phyloP scores from a whole-genome alignment of 2,329 filamentous ascomycete species.

The Colletotrichum acutatum region DNA sequence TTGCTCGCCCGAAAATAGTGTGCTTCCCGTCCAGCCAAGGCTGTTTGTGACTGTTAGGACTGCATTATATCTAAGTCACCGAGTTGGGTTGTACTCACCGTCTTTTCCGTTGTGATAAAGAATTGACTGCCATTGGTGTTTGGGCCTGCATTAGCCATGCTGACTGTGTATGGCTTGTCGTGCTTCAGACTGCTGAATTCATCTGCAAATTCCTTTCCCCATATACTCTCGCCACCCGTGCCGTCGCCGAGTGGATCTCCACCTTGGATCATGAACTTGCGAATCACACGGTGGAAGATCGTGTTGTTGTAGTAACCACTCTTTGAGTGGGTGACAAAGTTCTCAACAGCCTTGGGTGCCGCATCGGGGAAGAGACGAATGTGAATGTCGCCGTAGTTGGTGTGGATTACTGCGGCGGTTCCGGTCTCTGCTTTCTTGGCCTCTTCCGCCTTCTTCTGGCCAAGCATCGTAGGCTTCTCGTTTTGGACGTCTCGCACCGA shows the following conservation, averaged over 20 bases:
- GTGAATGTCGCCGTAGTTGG: conserved; percentile 92
- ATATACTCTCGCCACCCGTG: conserved; percentile 90
- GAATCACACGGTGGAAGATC: conserved; percentile 96
- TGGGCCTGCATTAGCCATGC: conserved; percentile 97
- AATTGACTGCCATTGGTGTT: conserved; percentile 98
- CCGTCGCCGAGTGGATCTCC: conserved; percentile 90
- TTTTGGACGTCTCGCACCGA: conserved; percentile 92
- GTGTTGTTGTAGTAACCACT: conserved; percentile 97
- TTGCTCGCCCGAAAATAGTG: conserved; percentile 92
- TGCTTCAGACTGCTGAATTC: conserved; percentile 93
- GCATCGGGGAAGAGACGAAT: conserved; percentile 92
- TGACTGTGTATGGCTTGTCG: conserved; percentile 95
- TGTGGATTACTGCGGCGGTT: conserved; percentile 87
- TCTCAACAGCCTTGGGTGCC: conserved; percentile 94
- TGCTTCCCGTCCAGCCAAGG: conserved; percentile 97
- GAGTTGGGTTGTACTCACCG: conserved; percentile 63
- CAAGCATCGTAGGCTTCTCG: conserved; percentile 82
- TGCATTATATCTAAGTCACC: not conserved
- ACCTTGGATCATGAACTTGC: conserved; percentile 96
- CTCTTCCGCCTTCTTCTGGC: conserved; percentile 65
- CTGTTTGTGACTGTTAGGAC: conserved; percentile 46
- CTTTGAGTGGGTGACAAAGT: conserved; percentile 92
- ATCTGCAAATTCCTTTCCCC: conserved; percentile 92
- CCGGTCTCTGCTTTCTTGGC: conserved; percentile 78
- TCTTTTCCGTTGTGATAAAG: conserved; percentile 98